Base-by-base conservation (phyloP, 352 stramenopile genomes). In the Phytophthora podocarpi region DNA sequence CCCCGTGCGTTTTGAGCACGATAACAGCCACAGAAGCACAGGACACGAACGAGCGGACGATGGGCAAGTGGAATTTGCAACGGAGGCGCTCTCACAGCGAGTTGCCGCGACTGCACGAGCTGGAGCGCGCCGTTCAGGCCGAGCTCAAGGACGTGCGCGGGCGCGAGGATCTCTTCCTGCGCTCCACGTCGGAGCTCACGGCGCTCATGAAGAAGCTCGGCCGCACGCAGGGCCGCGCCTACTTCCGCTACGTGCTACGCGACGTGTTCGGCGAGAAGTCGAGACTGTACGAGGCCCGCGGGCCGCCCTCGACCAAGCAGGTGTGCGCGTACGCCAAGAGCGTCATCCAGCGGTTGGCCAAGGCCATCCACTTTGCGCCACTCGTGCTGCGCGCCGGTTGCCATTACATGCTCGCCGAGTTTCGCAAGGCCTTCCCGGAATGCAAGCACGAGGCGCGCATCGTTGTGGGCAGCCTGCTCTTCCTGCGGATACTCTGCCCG, bases 171-270 rank as follows among this genome's bases (percentile, higher is more conserved):
- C 68, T 91, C n/a, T 95, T 95, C 47, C 62, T 95, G 59, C 83
- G 85, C 37, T 82, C 83, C 18, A 89, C 74, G 10, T 92, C 85
- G 7, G 81, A 84, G 45, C 78, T 95, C 24, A 89, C 80, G 52
- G 57, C 62, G 46, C 64, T 91, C 15, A 78, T 95, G 65, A 89
- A 87, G 40, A 80, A 87, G 51, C 64, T 95, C 15, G 82, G 79
- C 27, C 77, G 85, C 47, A 66, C 80, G 21, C 79, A 89, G 34
- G 85, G 83, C 43, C 83, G 82, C 32, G 71, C 81, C 2, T 95
- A 95, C 70, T 93, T 95, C 49, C 80, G 81, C 30, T 93, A 90
- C 62, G 80, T 90, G 47, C 69, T 95, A 42, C 76, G 82, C 31
- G 76, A 91, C 30, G 81, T 92, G 12, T 87, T 95, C 52, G 78